Base-by-base conservation (phyloP, 139 green algal species). In the Mychonastes homosphaera region DNA sequence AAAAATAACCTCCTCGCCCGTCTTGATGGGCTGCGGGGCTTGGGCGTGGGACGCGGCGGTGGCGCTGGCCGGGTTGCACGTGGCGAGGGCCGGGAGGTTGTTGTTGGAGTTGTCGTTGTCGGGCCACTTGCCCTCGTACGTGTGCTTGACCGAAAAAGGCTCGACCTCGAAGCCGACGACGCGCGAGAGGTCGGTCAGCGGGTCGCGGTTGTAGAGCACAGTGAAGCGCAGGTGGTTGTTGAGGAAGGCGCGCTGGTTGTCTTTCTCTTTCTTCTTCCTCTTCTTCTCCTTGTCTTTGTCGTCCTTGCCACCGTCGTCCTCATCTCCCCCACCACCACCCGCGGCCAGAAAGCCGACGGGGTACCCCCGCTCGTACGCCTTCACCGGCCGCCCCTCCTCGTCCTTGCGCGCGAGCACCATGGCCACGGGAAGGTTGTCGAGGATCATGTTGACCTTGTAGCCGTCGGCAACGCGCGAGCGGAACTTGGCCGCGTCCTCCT, bases 401-500 rank as follows among this genome's bases (percentile, higher is more conserved):
- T 88, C 74, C 35, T 91, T 82, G n/a, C 75, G 67, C 58, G 90
- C 75, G 55, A 82, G 80, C 7, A 88, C 79, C 72, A 97, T 95
- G 4, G 87, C 93, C 2, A 96, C 85, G 18, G 93, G 93, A 38
- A 99, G 72, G 66, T 99, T 99, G 81, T 99, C 93, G 54, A 99
- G 71, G 52, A 99, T 98, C 91, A 99, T 99, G 73, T 95, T 96
- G 30, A 97, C 91, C 8, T 89, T 76, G 73, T 99, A 99, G 12
- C 96, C 91, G 47, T 99, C 90, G 32, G 86, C 71, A 43, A 99
- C 91, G 52, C 83, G 86, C 10, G 48, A 61, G 41, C 73, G 63
- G 72, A 98, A 95, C 0, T 71, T 64, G 56, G 95, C 86, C 3
- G 76, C 75, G 58, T 96, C 67, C 1, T 74, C 63, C 23, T 78